Evolutionary conservation across 2,329 filamentous ascomycete genomes (phyloP).

Genomic region (Botrytis elliptica): DNA sequence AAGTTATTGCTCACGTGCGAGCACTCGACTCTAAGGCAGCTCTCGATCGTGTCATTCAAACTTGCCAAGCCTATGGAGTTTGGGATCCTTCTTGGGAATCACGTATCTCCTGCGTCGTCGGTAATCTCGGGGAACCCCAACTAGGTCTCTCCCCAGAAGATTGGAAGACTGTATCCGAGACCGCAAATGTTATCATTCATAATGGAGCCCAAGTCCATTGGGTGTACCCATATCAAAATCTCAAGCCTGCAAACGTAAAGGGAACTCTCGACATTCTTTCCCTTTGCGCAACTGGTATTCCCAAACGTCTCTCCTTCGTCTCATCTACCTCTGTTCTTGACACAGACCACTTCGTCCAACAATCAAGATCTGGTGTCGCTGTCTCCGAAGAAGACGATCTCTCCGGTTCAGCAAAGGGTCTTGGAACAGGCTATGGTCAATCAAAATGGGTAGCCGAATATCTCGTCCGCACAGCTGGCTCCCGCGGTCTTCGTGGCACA

Average conservation of each 20-base stretch:
- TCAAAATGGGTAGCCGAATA: conserved; percentile 76
- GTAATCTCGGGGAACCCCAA: conserved; percentile 69
- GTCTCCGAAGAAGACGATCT: conserved; percentile 78
- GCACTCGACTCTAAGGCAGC: conserved; percentile 61
- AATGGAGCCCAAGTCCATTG: conserved; percentile 83
- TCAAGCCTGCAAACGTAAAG: conserved; percentile 75
- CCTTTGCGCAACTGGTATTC: conserved; percentile 72
- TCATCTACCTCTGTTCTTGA: conserved; percentile 82
- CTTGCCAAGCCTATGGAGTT: conserved; percentile 73
- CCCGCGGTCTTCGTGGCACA: conserved; percentile 70
- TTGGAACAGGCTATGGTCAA: conserved; percentile 88
- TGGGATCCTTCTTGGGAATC: conserved; percentile 70
- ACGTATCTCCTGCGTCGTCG: conserved; percentile 66
- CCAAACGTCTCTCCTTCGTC: conserved; percentile 80
- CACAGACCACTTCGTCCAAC: conserved; percentile 73
- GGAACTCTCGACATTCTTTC: conserved; percentile 73
- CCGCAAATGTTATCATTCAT: conserved; percentile 73
- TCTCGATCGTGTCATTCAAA: conserved; percentile 62
- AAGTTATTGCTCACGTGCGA: conserved; percentile 74
- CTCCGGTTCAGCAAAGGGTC: conserved; percentile 69
- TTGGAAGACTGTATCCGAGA: conserved; percentile 64
- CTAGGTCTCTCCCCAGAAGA: conserved; percentile 67
- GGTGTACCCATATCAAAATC: conserved; percentile 72
- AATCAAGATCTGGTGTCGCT: conserved; percentile 65
- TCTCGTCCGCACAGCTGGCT: conserved; percentile 75